Evolutionary conservation across 306 rosid genomes (phyloP).

Genomic region (Dalbergia cochinchinensis): DNA sequence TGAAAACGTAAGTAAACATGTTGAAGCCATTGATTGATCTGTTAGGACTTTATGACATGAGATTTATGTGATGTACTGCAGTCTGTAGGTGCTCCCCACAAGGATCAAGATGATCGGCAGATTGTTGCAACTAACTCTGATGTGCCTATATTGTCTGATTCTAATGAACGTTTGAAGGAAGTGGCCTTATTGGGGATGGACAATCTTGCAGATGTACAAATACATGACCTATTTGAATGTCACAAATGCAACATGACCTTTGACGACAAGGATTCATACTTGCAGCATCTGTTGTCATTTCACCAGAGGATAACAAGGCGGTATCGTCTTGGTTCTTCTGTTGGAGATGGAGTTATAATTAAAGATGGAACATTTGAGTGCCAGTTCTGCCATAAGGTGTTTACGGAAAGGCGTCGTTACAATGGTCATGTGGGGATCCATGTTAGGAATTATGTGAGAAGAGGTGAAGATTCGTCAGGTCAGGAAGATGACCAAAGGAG

Average conservation of each 20-base stretch:
- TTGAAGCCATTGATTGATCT: slow-evolving; percentile 25
- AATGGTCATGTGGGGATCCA: slow-evolving; percentile 94
- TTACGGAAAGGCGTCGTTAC: slow-evolving; percentile 84
- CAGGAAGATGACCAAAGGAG: slow-evolving; percentile 45
- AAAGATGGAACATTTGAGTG: slow-evolving; percentile 92
- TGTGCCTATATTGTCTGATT: slow-evolving; percentile 40
- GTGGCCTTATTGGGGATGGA: slow-evolving; percentile 61
- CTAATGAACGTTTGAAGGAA: slow-evolving; percentile 60
- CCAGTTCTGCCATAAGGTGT: slow-evolving; percentile 94
- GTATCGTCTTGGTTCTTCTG: slow-evolving; percentile 88
- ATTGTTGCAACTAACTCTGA: slow-evolving; percentile 48
- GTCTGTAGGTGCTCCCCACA: slow-evolving; percentile 58
- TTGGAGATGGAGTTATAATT: slow-evolving; percentile 91
- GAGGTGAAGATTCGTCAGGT: slow-evolving; percentile 66
- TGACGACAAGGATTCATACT: slow-evolving; percentile 76
- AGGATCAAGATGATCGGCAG: slow-evolving; percentile 55
- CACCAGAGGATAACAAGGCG: slow-evolving; percentile 88
- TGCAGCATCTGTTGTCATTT: slow-evolving; percentile 79
- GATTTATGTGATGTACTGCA: slow-evolving; percentile 55
- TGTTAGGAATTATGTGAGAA: slow-evolving; percentile 83
- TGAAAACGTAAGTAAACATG: slow-evolving; percentile 58
- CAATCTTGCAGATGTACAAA: slow-evolving; percentile 84
- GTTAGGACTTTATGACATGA: slow-evolving; percentile 23
- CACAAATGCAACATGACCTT: slow-evolving; percentile 83
- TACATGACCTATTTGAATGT: slow-evolving; percentile 85